A percentile compares a stretch with the other conserved stretches of the same genome.
Conservation (phyloP, 371 early-diverging fungal genomes). For the Circinella umbellata region DNA sequence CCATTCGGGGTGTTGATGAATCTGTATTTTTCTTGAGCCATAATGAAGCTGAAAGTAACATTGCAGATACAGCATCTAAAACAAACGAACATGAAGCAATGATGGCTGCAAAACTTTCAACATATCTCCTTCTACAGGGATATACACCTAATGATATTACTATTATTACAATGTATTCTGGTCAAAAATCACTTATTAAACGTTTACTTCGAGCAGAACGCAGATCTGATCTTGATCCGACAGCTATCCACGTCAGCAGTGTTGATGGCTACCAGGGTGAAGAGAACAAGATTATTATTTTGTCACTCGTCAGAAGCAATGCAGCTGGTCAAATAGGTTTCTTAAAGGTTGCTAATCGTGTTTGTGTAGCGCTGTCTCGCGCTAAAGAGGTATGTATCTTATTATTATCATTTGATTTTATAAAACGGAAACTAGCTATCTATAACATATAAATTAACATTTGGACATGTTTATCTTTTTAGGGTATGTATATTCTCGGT, state of each 20-base stretch:
- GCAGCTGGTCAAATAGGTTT: constrained; percentile 72
- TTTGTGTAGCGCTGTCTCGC: constrained; percentile 80
- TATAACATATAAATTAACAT: not conserved
- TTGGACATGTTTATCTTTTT: constrained; percentile 8
- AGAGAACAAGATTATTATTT: constrained; percentile 75
- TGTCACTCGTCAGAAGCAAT: constrained; percentile 73
- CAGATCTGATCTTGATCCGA: constrained; percentile 26
- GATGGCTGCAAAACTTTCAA: constrained; percentile 57
- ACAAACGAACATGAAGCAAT: constrained; percentile 63
- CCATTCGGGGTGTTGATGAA: constrained; percentile 62
- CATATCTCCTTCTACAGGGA: constrained; percentile 65
- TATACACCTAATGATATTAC: constrained; percentile 52
- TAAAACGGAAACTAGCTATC: too few relatives aligned
- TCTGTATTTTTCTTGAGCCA: constrained; percentile 62
- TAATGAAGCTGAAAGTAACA: constrained; percentile 50
- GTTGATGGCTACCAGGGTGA: constrained; percentile 86
- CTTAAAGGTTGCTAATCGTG: constrained; percentile 71
- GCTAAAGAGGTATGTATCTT: constrained; percentile 55
- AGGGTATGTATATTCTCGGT: constrained; percentile 80
- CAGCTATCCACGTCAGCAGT: constrained; percentile 61
- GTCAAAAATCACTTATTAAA: constrained; percentile 54
- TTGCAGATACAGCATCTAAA: constrained; percentile 59
- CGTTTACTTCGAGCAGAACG: constrained; percentile 42
- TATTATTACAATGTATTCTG: constrained; percentile 67
- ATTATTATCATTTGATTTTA: not conserved